These are phyloP conservation scores for Paramecium tetraurelia DNA, from an alignment of 73 alveolate genomes.

Conservation along the genomic window DNA sequence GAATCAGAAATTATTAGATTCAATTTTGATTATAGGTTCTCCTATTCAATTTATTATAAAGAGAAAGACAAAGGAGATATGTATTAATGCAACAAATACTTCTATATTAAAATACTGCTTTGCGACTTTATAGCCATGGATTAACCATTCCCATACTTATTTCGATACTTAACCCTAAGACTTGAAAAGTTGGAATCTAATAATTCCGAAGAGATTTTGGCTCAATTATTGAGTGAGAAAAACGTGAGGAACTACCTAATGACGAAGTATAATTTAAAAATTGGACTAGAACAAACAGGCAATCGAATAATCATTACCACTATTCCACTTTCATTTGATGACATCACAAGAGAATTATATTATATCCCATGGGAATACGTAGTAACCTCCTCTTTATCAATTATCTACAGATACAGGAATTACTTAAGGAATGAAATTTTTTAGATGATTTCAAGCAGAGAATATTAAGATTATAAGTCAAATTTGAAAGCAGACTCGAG, in stretches of 20 bases:
- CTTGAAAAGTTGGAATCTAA: background rate
- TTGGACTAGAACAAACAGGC: background rate
- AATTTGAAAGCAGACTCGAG: background rate
- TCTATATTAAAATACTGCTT: background rate
- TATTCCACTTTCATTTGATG: background rate
- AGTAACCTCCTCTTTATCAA: background rate
- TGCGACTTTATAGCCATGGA: background rate
- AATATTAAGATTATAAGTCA: background rate
- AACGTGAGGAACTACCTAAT: background rate
- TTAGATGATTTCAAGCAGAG: background rate
- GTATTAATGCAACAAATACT: background rate
- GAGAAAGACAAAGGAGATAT: background rate
- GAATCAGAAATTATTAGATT: background rate
- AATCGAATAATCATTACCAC: background rate
- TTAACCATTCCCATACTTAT: background rate
- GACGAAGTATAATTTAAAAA: background rate
- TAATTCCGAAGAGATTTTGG: background rate
- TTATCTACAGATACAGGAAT: background rate
- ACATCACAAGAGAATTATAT: background rate
- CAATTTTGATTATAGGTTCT: background rate
- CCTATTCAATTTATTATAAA: background rate
- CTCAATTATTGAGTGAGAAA: background rate
- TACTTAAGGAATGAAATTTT: background rate
- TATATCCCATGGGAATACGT: background rate
- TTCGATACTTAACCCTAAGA: background rate